Evolutionary conservation across 129 eudicot genomes (phyloP), one percentile per base, ranked within the genome.

Genomic region (Tagetes erecta): DNA sequence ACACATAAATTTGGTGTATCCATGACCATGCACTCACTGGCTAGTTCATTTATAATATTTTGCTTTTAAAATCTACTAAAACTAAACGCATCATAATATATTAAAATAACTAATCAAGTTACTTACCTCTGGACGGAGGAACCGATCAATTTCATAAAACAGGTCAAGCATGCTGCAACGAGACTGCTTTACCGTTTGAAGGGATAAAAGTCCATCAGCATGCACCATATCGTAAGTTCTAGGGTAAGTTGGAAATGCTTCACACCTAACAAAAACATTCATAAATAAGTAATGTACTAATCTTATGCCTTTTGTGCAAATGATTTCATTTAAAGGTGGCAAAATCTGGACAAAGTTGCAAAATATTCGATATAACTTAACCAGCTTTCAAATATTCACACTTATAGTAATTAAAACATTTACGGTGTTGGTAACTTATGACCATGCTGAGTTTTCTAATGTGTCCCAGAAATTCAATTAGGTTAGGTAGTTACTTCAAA

Each of bases 51-150:
- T 8, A 38, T 37, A 71, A 4, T 27, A 71, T 55, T 40, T 71
- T 20, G 51, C 37, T 55, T 58, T 13, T 9, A 58, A 31, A 31
- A 57, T 52, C 58, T 52, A 14, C 3, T 52, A 52, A 52, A 50
- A 53, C 20, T n/a, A 73, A 31, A 68, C 59, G 35, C 65, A 20
- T 20, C 27, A 56, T 36, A 46, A 51, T 2, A 51, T 35, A 3
- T 1, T 60, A 46, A 40, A 4, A 33, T 30, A 6, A 45, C 33
- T 71, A 34, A 64, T 42, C n/a, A 77, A 56, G 13, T 37, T 86
- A 95, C 64, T 8, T 86, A 95, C 99, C 99, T 95, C 99, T 10
- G 99, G 99, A 75, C 99, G 96, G 67, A 95, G 99, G 64, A 95
- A 47, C 39, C 99, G 91, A 47, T 95, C 99, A 4, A 91, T 88